Conservation (phyloP, 2,329 filamentous ascomycete genomes). For the Paramyrothecium sp. region DNA sequence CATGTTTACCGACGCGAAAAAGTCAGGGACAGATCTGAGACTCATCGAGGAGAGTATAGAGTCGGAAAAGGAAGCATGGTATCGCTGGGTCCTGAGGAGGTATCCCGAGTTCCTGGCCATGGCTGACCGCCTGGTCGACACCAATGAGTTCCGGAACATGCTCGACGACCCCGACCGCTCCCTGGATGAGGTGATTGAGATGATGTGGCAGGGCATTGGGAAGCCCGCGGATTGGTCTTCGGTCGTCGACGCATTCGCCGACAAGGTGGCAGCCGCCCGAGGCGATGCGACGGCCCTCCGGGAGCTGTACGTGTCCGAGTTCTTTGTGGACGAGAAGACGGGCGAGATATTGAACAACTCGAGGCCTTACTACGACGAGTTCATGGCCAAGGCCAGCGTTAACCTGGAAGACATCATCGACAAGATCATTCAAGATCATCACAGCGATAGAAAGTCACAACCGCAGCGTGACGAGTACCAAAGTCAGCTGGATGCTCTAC, state of each 20-base stretch:
- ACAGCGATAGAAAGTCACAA: conserved; percentile 25
- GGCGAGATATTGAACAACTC: conserved; percentile 27
- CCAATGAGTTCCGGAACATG: conserved; percentile 31
- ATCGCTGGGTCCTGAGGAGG: conserved; percentile 41
- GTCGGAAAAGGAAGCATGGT: conserved; percentile 53
- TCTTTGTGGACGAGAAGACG: conserved; percentile 38
- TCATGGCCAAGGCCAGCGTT: conserved; percentile 21
- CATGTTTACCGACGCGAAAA: conserved; percentile 46
- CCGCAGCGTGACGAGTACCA: conserved; percentile 36
- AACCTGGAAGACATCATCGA: conserved; percentile 32
- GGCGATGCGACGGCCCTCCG: conserved; percentile 29
- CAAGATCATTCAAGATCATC: conserved; percentile 27
- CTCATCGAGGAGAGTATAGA: conserved; percentile 49
- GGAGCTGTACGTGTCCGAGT: conserved; percentile 37
- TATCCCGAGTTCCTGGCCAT: conserved; percentile 36
- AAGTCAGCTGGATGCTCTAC: conserved; percentile 43
- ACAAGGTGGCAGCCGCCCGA: conserved; percentile 27
- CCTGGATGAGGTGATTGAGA: conserved; percentile 32
- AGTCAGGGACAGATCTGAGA: conserved; percentile 39
- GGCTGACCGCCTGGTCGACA: conserved; percentile 23
- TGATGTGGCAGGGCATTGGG: conserved; percentile 35
- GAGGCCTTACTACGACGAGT: conserved; percentile 39
- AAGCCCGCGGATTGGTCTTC: conserved; percentile 28
- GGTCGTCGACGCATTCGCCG: conserved; percentile 30
- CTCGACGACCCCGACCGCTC: conserved; percentile 35